phyloP scores from a whole-genome alignment of 208 protist species.

The Trypanosoma theileri region DNA sequence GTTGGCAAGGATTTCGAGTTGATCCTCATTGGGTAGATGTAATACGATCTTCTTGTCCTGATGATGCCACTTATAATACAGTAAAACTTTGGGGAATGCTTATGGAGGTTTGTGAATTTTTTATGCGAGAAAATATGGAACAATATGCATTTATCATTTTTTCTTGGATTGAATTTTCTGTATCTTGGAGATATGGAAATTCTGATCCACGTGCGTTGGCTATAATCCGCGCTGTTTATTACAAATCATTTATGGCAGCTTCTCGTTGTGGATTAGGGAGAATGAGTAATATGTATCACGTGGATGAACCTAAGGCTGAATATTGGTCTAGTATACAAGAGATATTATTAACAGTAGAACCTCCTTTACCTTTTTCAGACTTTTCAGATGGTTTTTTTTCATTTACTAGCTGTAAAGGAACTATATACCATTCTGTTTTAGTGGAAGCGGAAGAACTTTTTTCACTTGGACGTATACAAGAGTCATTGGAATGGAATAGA shows the following conservation, averaged over 20 bases:
- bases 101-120: slow-evolving; percentile 56
- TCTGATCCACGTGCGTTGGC: slow-evolving; percentile 31
- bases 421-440: slow-evolving; percentile 41
- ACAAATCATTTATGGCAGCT: slow-evolving; percentile 30
- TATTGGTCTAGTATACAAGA: slow-evolving; percentile 33
- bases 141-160: slow-evolving; percentile 58
- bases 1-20: slow-evolving; percentile 48
- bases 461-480: slow-evolving; percentile 40
- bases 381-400: neutral
- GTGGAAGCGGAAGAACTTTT: slow-evolving; percentile 45
- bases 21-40: slow-evolving; percentile 22
- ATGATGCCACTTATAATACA: slow-evolving; percentile 54
- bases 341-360: slow-evolving; percentile 17
- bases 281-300: slow-evolving; percentile 21
- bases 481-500: slow-evolving; percentile 32
- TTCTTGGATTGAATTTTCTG: slow-evolving; percentile 62
- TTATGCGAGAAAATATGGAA: slow-evolving; percentile 42
- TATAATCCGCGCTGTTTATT: slow-evolving; percentile 35
- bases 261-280: slow-evolving; percentile 34
- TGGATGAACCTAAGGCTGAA: slow-evolving; percentile 14
- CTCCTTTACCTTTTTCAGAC: neutral
- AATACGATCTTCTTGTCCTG: slow-evolving; percentile 27
- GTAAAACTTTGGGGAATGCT: slow-evolving; percentile 50
- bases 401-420: slow-evolving; percentile 33
- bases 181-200: slow-evolving; percentile 35